Percentiles rank a stretch among this genome's conserved stretches.
These are phyloP conservation scores for Phytopythium delawarense DNA, from an alignment of 352 stramenopile species.

Conservation along the genomic window DNA sequence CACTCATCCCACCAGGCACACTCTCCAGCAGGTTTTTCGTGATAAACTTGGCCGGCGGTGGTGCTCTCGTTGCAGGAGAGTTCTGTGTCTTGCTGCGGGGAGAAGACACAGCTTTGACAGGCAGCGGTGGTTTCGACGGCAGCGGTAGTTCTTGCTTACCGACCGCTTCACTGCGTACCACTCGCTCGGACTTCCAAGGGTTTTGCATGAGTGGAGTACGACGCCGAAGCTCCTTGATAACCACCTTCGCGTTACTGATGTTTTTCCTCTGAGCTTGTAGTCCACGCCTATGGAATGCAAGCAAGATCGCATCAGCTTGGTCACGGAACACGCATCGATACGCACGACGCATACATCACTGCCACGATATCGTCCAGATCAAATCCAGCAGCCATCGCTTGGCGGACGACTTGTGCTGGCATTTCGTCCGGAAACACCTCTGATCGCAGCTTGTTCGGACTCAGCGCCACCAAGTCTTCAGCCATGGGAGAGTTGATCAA, in stretches of 20 bases:
- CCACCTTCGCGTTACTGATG: slow-evolving; percentile 25
- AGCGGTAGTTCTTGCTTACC: not conserved
- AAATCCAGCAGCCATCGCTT: slow-evolving; percentile 51
- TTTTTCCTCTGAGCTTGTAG: slow-evolving; percentile 45
- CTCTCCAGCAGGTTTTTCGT: slow-evolving; percentile 46
- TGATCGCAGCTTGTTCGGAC: slow-evolving; percentile 33
- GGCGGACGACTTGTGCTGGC: slow-evolving; percentile 38
- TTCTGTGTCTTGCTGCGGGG: slow-evolving; percentile 2
- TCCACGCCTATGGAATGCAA: slow-evolving; percentile 30
- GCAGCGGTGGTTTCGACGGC: not conserved
- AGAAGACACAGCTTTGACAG: not conserved
- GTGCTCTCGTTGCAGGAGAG: not conserved
- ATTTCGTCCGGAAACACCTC: slow-evolving; percentile 54
- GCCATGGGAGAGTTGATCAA: slow-evolving; percentile 38
- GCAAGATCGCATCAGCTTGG: not conserved
- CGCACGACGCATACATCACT: slow-evolving; percentile 37
- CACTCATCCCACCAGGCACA: slow-evolving; percentile 50
- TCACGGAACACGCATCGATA: not conserved
- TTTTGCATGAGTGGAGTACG: slow-evolving; percentile 53
- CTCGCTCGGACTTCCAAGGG: slow-evolving; percentile 41
- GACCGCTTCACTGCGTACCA: slow-evolving; percentile 14
- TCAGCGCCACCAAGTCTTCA: slow-evolving; percentile 42
- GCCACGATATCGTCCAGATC: slow-evolving; percentile 37
- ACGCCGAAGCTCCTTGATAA: slow-evolving; percentile 37
- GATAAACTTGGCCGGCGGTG: slow-evolving; percentile 18